These are phyloP conservation scores for Xylariaceae sp. DNA, from an alignment of 2,329 filamentous ascomycete species.

Conservation along the genomic window DNA sequence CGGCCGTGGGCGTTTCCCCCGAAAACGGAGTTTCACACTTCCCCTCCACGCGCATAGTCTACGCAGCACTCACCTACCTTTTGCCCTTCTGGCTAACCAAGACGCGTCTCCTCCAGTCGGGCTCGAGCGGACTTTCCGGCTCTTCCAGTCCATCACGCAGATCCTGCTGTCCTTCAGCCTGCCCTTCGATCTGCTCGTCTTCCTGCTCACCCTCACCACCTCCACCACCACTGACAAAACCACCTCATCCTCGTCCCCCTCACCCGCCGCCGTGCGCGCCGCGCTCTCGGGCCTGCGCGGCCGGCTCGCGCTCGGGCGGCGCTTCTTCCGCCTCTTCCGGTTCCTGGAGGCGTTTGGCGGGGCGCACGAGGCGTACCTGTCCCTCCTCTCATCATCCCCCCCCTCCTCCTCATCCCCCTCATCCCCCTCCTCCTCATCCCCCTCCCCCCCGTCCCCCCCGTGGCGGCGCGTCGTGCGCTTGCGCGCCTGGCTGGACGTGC, in stretches of 20 bases:
- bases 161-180: slow-evolving; percentile 39
- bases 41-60: too few species aligned
- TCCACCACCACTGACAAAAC: too few species aligned
- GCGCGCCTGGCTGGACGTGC: slow-evolving; percentile 44
- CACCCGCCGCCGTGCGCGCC: slow-evolving; percentile 21
- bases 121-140: slow-evolving; percentile 52
- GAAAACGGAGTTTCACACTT: too few species aligned
- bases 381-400: slow-evolving; percentile 3
- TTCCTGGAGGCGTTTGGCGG: slow-evolving; percentile 53
- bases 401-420: neutral
- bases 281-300: slow-evolving; percentile 28
- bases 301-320: slow-evolving; percentile 43
- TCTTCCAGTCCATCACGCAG: slow-evolving; percentile 45
- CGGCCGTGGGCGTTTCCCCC: too few species aligned
- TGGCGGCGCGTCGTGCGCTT: too few species aligned
- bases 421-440: slow-evolving; percentile 5
- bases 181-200: slow-evolving; percentile 28
- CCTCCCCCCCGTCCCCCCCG: too few species aligned
- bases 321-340: slow-evolving; percentile 61
- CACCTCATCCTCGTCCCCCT: too few species aligned
- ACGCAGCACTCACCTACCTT: too few species aligned
- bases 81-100: too few species aligned
- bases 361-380: slow-evolving; percentile 36
- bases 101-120: too few species aligned
- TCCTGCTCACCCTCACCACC: slow-evolving; percentile 11